Percentiles rank a stretch among this genome's conserved stretches.
phyloP scores from a whole-genome alignment of 78 protist species.

The Emiliania huxleyi region DNA sequence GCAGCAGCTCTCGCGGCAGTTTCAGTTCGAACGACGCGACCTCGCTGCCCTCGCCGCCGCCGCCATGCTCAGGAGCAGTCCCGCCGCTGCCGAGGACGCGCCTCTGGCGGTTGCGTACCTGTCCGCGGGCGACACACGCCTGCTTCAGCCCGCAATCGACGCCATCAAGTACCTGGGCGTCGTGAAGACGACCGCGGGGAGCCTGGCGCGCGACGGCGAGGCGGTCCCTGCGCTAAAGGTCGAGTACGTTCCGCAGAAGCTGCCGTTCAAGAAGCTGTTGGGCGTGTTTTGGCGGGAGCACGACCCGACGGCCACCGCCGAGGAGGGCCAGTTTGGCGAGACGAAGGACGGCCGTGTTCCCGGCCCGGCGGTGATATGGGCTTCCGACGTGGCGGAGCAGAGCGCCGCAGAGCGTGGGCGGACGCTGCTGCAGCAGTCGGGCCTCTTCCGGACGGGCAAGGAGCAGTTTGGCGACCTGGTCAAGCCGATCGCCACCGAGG shows the following conservation, averaged over 20 bases:
- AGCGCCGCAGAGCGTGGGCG: background rate
- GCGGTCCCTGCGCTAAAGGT: background rate
- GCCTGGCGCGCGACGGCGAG: background rate
- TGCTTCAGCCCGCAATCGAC: background rate
- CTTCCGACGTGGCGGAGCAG: background rate
- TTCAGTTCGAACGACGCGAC: too few relatives aligned
- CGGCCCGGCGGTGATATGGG: background rate
- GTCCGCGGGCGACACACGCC: background rate
- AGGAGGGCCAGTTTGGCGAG: background rate
- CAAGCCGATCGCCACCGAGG: background rate
- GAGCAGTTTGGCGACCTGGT: background rate
- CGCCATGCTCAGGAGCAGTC: too few relatives aligned
- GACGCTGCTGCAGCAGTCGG: background rate
- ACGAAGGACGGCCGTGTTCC: too few relatives aligned
- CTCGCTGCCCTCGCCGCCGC: too few relatives aligned
- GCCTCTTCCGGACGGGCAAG: background rate
- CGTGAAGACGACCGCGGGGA: background rate
- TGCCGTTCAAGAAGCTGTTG: background rate
- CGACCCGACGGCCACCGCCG: background rate
- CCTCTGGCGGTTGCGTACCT: background rate
- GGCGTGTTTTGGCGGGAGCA: background rate
- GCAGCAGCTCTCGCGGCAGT: too few relatives aligned
- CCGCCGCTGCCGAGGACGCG: too few relatives aligned
- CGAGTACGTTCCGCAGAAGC: too few relatives aligned
- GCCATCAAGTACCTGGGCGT: background rate